Percentiles rank a stretch among this genome's conserved stretches.
Conservation (phyloP, 2,329 filamentous ascomycete species). For the Xylaria sp. region DNA sequence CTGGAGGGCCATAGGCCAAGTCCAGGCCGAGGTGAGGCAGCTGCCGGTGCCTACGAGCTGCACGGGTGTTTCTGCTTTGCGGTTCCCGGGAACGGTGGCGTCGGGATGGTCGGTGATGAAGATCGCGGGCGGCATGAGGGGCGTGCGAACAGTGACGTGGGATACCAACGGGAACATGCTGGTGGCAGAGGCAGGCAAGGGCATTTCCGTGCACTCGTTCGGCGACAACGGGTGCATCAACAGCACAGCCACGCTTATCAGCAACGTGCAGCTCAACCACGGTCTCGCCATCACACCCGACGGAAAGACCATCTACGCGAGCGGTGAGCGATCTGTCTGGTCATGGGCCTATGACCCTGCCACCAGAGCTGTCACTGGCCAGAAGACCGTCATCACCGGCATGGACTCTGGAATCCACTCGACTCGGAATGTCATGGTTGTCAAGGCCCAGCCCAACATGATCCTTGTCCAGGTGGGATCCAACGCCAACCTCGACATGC, state of each 20-base stretch:
- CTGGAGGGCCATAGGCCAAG: constrained; percentile 25
- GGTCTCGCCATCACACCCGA: constrained; percentile 55
- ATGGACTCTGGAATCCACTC: constrained; percentile 56
- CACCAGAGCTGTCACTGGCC: constrained; percentile 58
- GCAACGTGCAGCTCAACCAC: constrained; percentile 54
- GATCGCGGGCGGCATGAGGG: constrained; percentile 52
- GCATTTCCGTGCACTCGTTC: constrained; percentile 56
- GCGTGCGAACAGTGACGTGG: constrained; percentile 53
- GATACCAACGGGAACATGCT: constrained; percentile 54
- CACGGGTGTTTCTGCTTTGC: constrained; percentile 50
- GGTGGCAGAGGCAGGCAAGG: constrained; percentile 52
- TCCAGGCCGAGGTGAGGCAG: constrained; percentile 35
- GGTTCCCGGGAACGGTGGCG: constrained; percentile 51
- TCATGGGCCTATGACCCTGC: constrained; percentile 67
- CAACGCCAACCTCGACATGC: constrained; percentile 55
- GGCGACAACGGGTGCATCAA: constrained; percentile 55
- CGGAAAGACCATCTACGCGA: constrained; percentile 54
- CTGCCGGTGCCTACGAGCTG: constrained; percentile 52
- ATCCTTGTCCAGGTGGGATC: constrained; percentile 55
- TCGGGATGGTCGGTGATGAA: constrained; percentile 55
- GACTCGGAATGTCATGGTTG: constrained; percentile 53
- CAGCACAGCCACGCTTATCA: constrained; percentile 53
- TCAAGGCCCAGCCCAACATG: constrained; percentile 52
- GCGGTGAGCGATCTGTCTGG: constrained; percentile 58
- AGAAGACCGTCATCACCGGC: constrained; percentile 54